Percentiles rank a stretch among this genome's conserved stretches.
Conservation (phyloP, 306 rosid species). For the Biancaea sappan region DNA sequence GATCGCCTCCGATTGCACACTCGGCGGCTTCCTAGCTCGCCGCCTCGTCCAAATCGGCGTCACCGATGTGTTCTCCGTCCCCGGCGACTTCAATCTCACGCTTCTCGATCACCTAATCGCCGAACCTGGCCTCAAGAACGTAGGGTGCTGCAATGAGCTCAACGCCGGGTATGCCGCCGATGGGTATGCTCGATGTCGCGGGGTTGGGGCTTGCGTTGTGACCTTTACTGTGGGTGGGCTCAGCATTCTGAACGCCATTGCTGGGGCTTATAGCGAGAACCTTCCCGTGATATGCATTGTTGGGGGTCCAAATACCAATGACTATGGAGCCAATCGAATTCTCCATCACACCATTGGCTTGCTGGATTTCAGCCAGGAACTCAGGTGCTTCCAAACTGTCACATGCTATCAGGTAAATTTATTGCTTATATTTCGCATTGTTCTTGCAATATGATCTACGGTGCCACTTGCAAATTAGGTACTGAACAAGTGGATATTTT, state of each 20-base stretch:
- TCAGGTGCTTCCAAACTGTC: slow-evolving; percentile 52
- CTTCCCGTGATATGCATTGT: slow-evolving; percentile 53
- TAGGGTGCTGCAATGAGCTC: slow-evolving; percentile 61
- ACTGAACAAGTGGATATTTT: no score
- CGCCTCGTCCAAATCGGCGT: slow-evolving; percentile 50
- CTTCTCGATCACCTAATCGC: slow-evolving; percentile 54
- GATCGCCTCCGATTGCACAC: slow-evolving; percentile 34
- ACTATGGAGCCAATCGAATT: slow-evolving; percentile 51
- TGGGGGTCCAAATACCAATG: slow-evolving; percentile 56
- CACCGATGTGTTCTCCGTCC: slow-evolving; percentile 46
- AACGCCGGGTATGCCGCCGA: slow-evolving; percentile 58
- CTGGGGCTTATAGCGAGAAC: slow-evolving; percentile 61
- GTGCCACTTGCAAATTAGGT: no score
- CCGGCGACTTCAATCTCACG: slow-evolving; percentile 55
- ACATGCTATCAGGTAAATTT: slow-evolving; percentile 51
- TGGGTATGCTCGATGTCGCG: slow-evolving; percentile 47
- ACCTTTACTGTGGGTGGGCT: slow-evolving; percentile 60
- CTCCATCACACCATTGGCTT: slow-evolving; percentile 59
- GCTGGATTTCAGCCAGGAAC: slow-evolving; percentile 52
- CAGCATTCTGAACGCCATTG: slow-evolving; percentile 54
- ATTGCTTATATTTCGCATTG: not conserved
- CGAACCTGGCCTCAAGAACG: slow-evolving; percentile 45
- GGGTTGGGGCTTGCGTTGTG: slow-evolving; percentile 53
- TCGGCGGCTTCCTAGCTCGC: slow-evolving; percentile 50
- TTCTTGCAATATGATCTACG: not conserved